These are phyloP conservation scores for Dipteronia dyeriana DNA, from an alignment of 345 rosid genomes.

Conservation along the genomic window DNA sequence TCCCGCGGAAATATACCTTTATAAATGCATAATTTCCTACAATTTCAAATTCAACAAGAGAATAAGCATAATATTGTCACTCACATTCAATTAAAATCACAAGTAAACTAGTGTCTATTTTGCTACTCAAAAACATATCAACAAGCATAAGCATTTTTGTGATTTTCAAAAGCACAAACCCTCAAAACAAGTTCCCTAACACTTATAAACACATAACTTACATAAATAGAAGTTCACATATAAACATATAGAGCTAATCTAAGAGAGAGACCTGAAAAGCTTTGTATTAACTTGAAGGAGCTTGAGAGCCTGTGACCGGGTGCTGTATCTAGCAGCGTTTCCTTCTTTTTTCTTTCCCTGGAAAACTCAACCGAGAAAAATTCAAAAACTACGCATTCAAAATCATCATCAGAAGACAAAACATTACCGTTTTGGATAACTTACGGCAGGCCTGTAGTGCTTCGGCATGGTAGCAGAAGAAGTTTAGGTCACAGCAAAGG, in stretches of 20 bases:
- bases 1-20: slow-evolving; percentile 92
- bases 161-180: not conserved
- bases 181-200: not conserved
- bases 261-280: slow-evolving; percentile 60
- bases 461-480: slow-evolving; percentile 46
- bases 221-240: not conserved
- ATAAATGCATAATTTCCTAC: slow-evolving; percentile 76
- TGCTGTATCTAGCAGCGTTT: slow-evolving; percentile 78
- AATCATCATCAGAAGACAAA: not conserved
- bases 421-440: slow-evolving; percentile 15
- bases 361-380: slow-evolving; percentile 13
- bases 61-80: not conserved
- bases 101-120: too few relatives aligned
- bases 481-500: slow-evolving; percentile 3
- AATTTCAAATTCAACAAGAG: slow-evolving; percentile 14
- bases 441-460: slow-evolving; percentile 88
- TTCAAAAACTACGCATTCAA: not conserved
- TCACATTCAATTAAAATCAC: not conserved
- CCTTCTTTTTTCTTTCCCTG: slow-evolving; percentile 99
- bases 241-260: not conserved
- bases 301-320: slow-evolving; percentile 86
- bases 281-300: slow-evolving; percentile 72
- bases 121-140: not conserved
- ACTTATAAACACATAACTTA: too few relatives aligned
- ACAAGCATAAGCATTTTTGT: not conserved